Evolutionary conservation across 2,329 filamentous ascomycete genomes (phyloP), one percentile per base, ranked within the genome.

Genomic region (Tolypocladium cylindrosporum): DNA sequence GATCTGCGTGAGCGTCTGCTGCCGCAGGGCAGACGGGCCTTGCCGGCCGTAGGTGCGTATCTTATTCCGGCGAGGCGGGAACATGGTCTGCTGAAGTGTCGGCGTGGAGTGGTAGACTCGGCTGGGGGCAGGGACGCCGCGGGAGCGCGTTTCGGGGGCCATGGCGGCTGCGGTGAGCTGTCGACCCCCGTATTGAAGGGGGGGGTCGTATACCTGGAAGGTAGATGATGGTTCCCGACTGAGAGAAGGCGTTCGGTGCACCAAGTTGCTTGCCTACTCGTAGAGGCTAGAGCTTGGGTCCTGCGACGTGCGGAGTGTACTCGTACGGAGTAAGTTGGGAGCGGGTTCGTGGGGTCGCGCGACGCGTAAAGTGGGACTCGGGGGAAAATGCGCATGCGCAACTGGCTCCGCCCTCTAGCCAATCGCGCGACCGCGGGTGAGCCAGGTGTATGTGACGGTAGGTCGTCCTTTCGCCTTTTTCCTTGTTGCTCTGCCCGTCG

Each of bases 1-100:
- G 50, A 76, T 71, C 61, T 77, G 75, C 6, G 75, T 77, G 27
- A 77, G 61, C 1, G 75, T 77, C 64, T 75, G 72, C 64, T 77
- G 75, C 58, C 67, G 68, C 51, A 74, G 57, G 45, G 65, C 63
- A 58, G 60, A 62, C 14, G 58, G 59, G 41, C 63, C 66, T 54
- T 66, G 62, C 21, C 68, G 67, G 13, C 68, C 68, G 55, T 74
- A 74, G n/a, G 71, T 72, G 31, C 68, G 71, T 14, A 75, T 62
- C 16, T 63, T 64, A 42, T 62, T 72, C 54, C 66, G 68, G 27
- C 72, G 68, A 14, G 69, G 57, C 0, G 74, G 71, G 56, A 77
- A 77, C 48, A 71, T 72, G 27, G 66, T 64, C 61, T 77, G 75
- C 59, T 73, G 71, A 27, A 72, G 68, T 19, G 66, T 56, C 5